Evolutionary conservation across 192 early-diverging fungal genomes (phyloP).

Genomic region (Spinellus fusiger): DNA sequence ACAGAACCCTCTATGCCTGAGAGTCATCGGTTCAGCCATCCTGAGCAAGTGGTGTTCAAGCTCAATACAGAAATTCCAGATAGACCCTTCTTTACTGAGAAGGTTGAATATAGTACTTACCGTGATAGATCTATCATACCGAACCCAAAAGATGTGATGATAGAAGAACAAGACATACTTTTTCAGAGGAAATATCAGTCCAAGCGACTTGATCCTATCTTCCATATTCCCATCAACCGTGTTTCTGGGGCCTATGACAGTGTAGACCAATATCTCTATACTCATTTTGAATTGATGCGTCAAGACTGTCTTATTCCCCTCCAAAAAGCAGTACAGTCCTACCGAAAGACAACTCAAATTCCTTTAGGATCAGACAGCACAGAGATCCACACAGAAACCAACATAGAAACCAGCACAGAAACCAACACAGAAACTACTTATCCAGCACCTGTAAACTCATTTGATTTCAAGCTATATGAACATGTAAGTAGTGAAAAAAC

Average conservation of each 20-base stretch:
- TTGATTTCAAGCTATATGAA: conserved; percentile 25
- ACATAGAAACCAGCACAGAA: not conserved
- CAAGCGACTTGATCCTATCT: conserved; percentile 7
- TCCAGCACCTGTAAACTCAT: not conserved
- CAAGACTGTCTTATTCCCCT: conserved; percentile 49
- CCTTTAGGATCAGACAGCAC: not conserved
- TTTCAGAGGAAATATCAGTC: not conserved
- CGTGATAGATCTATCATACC: conserved; percentile 17
- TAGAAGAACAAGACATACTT: not conserved
- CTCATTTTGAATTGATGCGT: conserved; percentile 45
- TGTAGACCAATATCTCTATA: conserved; percentile 43
- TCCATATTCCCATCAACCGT: conserved; percentile 43
- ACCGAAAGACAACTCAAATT: not conserved
- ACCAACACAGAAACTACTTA: not conserved
- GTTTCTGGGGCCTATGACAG: conserved; percentile 34
- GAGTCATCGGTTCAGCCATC: not conserved
- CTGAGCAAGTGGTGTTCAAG: conserved; percentile 4
- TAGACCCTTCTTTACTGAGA: conserved; percentile 8
- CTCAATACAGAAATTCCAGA: conserved; percentile 17
- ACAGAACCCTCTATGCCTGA: not conserved
- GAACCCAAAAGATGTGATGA: conserved; percentile 15
- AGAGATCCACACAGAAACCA: not conserved
- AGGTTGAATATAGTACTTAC: conserved; percentile 13
- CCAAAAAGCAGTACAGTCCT: conserved; percentile 34
- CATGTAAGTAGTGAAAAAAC: conserved; percentile 8